A percentile compares a stretch with the other conserved stretches of the same genome.
Conservation (phyloP, 495 filamentous ascomycete species). For the Trypethelium eluteriae region DNA sequence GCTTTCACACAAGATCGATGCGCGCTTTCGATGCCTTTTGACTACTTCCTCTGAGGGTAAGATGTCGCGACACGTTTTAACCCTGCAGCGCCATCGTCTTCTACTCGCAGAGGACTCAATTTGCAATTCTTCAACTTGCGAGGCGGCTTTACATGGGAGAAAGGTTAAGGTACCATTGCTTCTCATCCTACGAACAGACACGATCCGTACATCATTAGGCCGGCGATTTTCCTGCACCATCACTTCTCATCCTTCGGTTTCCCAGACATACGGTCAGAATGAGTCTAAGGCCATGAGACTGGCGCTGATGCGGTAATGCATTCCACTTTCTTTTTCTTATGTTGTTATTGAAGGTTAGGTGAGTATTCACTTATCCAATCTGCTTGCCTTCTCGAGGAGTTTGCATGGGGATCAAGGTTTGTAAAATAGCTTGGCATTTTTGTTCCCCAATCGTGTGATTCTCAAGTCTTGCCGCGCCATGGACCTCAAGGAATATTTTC, state of each 20-base stretch:
- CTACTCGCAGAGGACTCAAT: neutral
- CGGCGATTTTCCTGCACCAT: neutral
- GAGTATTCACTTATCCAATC: neutral
- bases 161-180: neutral
- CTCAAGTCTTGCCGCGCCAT: too few relatives aligned
- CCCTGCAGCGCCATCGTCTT: neutral
- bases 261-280: neutral
- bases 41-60: constrained; percentile 1
- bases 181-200: constrained; percentile 3
- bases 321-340: neutral
- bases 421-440: constrained; percentile 3
- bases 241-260: neutral
- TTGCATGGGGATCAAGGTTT: neutral
- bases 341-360: neutral
- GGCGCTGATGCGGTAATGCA: neutral
- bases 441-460: neutral
- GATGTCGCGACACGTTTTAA: constrained; percentile 3
- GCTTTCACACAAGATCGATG: neutral
- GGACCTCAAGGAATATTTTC: neutral
- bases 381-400: neutral
- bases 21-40: constrained; percentile 7
- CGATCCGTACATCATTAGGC: neutral
- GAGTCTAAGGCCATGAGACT: neutral
- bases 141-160: neutral
- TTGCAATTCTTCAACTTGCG: neutral